Evolutionary conservation across 768 basidiomycete species (phyloP), one percentile per base, ranked within the genome.

Genomic region (Galerina marginata): DNA sequence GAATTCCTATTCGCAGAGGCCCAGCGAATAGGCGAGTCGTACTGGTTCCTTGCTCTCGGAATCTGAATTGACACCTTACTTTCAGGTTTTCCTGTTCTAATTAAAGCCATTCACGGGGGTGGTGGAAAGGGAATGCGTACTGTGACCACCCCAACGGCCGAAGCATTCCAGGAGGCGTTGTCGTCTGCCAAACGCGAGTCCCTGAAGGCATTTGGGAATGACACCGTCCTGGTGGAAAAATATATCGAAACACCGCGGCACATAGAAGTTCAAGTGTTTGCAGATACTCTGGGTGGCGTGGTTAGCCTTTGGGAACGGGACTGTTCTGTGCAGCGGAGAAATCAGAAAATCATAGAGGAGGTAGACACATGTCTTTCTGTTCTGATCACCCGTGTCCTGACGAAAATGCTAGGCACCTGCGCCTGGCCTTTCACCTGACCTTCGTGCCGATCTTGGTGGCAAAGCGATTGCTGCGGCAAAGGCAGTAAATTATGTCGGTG

Each of bases 221-320:
- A 92, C 57, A 84, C 85, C 9, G 95, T 98, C 2, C 77, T 96
- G 11, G 85, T 98, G 0, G 95, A 98, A 80, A 91, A 92, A 67
- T 98, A 91, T 67, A 89, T 98, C 54, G 83, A 88, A 64, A 86
- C 86, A 14, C 95, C 95, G 15, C 83, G 95, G 60, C 95, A 96
- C 70, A 87, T 98, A 33, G 96, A 98, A 69, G 95, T 98, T 3
- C 95, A 98, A 72, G 89, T 97, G 4, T 97, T 98, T 70, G 93
- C 92, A 11, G 96, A 97, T 76, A 81, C 75, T 9, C 74, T 80
- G 29, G 94, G 93, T n/a, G 84, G 82, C 47, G 89, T 86, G 3
- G 90, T 96, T n/a, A 93, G 92, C 69, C 80, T 96, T n/a, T 97
- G 94, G 92, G 96, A 97, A 74, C 82, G 95, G 50, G 95, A 96